Evolutionary conservation across 306 rosid species (phyloP), one percentile per base, ranked within the genome.

Genomic region (Malus domestica): DNA sequence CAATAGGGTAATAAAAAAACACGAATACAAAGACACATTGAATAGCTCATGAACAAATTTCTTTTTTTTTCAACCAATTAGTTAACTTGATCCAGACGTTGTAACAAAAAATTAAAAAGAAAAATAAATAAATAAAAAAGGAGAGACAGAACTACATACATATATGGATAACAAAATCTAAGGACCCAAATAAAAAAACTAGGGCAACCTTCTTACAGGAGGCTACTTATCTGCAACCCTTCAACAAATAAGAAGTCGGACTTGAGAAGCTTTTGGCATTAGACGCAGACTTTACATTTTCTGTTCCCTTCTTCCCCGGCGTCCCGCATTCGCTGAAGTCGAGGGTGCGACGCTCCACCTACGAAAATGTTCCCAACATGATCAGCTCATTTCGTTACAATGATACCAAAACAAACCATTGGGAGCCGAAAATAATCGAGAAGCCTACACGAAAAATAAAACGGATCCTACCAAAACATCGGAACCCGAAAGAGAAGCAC

Each of bases 251-350:
- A 1, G 96, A 82, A 46, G 97, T 85, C 38, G 98, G 91, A 57
- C 97, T 93, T 20, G 92, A 84, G 61, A 87, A 71, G 85, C 75
- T 80, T 33, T 76, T 44, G 52, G 87, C 80, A 55, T 70, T 76
- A 4, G 89, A 81, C 19, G 92, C 16, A 49, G 55, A 77, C 83
- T 87, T 96, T 46, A 85, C 82, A 18, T 71, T 73, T 10, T 89
- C 96, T 7, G 59, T 67, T 70, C 79, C 93, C 81, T 86, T 90
- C 81, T 85, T 89, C 49, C 81, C 89, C 2, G 98, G 98, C 30
- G 94, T 81, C 75, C 83, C 99, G 61, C 99, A 96, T 82, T 93
- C 99, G 35, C 98, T 93, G 19, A 96, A 96, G 86, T 96, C 99
- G 25, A 96, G 98, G 40, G 78, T 78, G 13, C 99, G 91, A 58